Base-by-base conservation (phyloP, 768 basidiomycete genomes). In the Trametes maxima region DNA sequence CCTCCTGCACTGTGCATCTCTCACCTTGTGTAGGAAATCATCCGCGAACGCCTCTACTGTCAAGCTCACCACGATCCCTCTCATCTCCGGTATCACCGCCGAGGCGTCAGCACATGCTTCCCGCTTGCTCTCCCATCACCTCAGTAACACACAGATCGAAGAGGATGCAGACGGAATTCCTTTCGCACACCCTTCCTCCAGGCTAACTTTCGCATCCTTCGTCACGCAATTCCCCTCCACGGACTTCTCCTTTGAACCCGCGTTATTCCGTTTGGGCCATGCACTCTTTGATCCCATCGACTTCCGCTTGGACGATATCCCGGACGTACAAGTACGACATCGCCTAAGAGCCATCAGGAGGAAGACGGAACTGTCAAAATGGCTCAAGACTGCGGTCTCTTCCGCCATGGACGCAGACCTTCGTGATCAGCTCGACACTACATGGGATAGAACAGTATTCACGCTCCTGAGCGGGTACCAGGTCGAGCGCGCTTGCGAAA, bases 221-320 rank as follows among this genome's bases (percentile, higher is more conserved):
- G 79, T 82, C 5, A 74, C 83, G 10, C 76, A 92, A 21, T 93
- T 94, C 72, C 81, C 87, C 6, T 74, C 84, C 5, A 84, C 85
- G 22, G 91, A 96, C 66, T 78, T 79, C 7, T 85, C 89, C 0
- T 84, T 84, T 64, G 89, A 94, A 67, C 90, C 94, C 0, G 81
- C 81, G 8, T 73, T 98, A 39, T 98, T 95, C 78, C 87, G 90
- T n/a, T 85, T 98, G 0, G 95, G 92, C 2, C 82, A 82, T 19
- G 92, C 92, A 0, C 78, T 99, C 0, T 99, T 98, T 69, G 97
- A 98, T 74, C 82, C 83, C 19, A 82, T 96, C 49, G 83, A 90
- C 63, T 82, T 92, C 33, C 78, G 78, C 16, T 76, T 95, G 0
- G 80, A 78, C 21, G 75, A 75, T 21, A 75, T 79, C 7, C 79